Evolutionary conservation across 2,329 filamentous ascomycete species (phyloP).

Genomic region (Claviceps monticola): DNA sequence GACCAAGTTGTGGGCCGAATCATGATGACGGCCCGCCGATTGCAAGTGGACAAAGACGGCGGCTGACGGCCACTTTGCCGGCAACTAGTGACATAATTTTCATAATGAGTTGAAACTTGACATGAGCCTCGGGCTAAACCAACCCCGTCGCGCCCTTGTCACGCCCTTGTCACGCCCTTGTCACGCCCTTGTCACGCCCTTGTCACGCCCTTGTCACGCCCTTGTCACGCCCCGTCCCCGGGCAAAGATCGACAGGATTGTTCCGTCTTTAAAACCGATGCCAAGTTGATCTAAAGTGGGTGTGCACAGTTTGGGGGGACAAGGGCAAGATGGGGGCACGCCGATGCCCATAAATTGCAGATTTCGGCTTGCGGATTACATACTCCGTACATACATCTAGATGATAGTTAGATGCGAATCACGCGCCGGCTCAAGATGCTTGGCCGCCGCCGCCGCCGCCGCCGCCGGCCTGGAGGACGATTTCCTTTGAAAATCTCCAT

Average conservation of each 20-base stretch:
- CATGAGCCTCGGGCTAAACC: neutral
- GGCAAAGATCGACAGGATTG: neutral
- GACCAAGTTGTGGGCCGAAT: neutral
- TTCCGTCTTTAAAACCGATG: neutral
- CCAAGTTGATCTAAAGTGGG: neutral
- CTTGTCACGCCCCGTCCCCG: neutral
- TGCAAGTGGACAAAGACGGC: neutral
- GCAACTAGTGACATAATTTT: neutral
- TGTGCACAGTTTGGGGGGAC: neutral
- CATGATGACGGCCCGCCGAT: conserved; percentile 2
- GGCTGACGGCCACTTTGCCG: neutral
- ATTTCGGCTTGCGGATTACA: neutral
- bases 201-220: too few species aligned
- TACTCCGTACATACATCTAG: too few species aligned
- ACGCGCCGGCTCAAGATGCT: neutral
- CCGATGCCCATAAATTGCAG: neutral
- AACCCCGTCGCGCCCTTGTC: too few species aligned
- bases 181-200: too few species aligned
- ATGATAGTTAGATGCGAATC: neutral
- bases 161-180: neutral
- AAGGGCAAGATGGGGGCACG: neutral
- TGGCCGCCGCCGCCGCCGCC: neutral
- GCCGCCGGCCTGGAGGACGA: too few species aligned
- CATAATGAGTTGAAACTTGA: neutral
- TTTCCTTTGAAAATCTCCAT: too few species aligned